These are phyloP conservation scores for Pseudoneurospora amorphoporcata DNA, from an alignment of 495 filamentous ascomycete species.

Conservation along the genomic window DNA sequence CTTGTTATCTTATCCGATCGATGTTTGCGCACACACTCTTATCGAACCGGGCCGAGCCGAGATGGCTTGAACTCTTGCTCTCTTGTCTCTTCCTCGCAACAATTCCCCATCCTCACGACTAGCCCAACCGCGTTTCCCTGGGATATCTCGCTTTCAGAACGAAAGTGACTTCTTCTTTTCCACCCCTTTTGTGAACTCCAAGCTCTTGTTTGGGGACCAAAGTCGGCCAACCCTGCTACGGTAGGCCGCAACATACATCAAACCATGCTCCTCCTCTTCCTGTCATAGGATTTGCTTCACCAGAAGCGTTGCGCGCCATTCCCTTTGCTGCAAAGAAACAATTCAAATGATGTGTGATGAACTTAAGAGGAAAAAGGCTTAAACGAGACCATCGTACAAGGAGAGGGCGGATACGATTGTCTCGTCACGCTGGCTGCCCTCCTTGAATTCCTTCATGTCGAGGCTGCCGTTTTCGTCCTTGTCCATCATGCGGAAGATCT, in stretches of 20 bases:
- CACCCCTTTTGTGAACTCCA: neutral
- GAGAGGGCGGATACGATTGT: conserved; percentile 98
- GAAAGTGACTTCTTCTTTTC: neutral
- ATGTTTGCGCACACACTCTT: neutral
- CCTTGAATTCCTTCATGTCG: conserved; percentile 95
- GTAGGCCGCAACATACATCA: neutral
- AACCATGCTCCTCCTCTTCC: neutral
- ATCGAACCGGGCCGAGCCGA: neutral
- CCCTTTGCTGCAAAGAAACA: neutral
- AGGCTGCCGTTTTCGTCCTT: conserved; percentile 96
- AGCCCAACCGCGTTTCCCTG: neutral
- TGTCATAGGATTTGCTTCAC: neutral
- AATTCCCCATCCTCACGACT: too few relatives aligned
- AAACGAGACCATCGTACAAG: conserved; percentile 92
- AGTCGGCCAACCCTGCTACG: neutral
- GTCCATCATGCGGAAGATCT: conserved; percentile 99
- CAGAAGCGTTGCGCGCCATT: neutral
- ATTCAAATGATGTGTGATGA: neutral
- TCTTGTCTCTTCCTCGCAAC: neutral
- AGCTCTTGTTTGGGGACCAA: neutral
- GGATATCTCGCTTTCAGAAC: neutral
- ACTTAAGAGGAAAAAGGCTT: conserved; percentile 1
- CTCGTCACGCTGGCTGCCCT: conserved; percentile 95
- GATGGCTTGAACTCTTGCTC: neutral
- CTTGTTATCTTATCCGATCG: neutral